phyloP scores from a whole-genome alignment of 169 alveolate genomes.

The Cyclospora cayetanensis region DNA sequence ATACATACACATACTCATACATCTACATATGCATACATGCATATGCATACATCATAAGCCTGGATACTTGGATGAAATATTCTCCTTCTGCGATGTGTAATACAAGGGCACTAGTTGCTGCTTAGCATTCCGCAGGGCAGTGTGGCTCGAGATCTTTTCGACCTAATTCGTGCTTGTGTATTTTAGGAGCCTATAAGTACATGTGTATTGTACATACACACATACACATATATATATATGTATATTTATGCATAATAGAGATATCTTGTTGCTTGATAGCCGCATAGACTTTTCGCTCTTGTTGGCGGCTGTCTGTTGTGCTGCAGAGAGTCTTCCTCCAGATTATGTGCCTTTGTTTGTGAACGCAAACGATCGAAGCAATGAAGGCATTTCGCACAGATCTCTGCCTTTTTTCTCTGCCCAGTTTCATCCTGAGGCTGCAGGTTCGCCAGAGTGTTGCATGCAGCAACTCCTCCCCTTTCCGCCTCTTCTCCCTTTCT shows the following conservation, averaged over 20 bases:
- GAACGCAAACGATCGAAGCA: slow-evolving; percentile 88
- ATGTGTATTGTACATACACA: background rate
- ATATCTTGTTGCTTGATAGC: background rate
- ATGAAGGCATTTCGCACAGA: slow-evolving; percentile 86
- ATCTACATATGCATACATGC: slow-evolving; percentile 42
- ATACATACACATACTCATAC: background rate
- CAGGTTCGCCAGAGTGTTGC: too few relatives aligned
- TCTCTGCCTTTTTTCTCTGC: slow-evolving; percentile 85
- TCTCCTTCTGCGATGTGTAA: too few relatives aligned
- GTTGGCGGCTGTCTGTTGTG: background rate
- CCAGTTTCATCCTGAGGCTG: slow-evolving; percentile 90
- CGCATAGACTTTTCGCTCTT: too few relatives aligned
- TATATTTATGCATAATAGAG: background rate
- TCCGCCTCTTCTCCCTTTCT: too few relatives aligned
- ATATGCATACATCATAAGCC: background rate
- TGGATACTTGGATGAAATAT: background rate
- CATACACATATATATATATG: background rate
- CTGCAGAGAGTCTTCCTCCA: slow-evolving; percentile 72
- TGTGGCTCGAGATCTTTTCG: too few relatives aligned
- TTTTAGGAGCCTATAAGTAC: background rate
- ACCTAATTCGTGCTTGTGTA: background rate
- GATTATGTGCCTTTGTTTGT: slow-evolving; percentile 81
- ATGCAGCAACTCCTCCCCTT: too few relatives aligned
- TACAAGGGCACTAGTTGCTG: too few relatives aligned
- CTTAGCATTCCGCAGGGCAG: too few relatives aligned